Percentiles rank a stretch among this genome's conserved stretches.
phyloP scores from a whole-genome alignment of 1,284 basidiomycete genomes.

The Flammula alnicola region DNA sequence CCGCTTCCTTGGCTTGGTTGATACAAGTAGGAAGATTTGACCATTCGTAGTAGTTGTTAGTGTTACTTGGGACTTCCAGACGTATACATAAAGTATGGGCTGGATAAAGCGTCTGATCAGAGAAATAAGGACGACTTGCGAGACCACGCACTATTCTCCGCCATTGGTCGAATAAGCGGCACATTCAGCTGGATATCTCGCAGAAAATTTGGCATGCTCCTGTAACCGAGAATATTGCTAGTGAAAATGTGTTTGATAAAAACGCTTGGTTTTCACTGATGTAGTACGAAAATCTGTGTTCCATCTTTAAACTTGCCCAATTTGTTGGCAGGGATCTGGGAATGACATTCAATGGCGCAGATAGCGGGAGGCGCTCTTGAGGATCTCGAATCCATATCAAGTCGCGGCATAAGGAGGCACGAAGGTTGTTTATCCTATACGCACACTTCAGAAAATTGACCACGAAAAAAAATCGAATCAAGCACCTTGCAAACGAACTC shows the following conservation, averaged over 20 bases:
- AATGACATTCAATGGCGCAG: constrained; percentile 36
- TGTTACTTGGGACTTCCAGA: constrained; percentile 13
- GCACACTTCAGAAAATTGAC: constrained; percentile 3
- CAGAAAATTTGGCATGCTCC: constrained; percentile 37
- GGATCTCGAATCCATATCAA: constrained; percentile 39
- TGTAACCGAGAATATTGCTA: constrained; percentile 41
- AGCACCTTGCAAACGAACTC: constrained; percentile 39
- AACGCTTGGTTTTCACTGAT: constrained; percentile 12
- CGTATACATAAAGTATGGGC: constrained; percentile 34
- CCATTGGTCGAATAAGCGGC: constrained; percentile 31
- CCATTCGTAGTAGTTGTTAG: constrained; percentile 21
- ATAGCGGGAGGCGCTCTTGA: constrained; percentile 34
- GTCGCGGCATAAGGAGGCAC: constrained; percentile 27
- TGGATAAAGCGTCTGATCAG: no score
- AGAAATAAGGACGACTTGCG: no score
- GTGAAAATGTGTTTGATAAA: constrained; percentile 48
- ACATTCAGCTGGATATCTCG: constrained; percentile 41
- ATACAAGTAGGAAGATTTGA: constrained; percentile 18
- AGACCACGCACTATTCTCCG: constrained; percentile 34
- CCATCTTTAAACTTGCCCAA: constrained; percentile 36
- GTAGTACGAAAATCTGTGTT: constrained; percentile 40
- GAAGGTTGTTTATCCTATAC: constrained; percentile 15
- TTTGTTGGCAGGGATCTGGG: constrained; percentile 26
- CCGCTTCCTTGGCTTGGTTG: constrained; percentile 24
- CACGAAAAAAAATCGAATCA: neutral